Evolutionary conservation across 2,329 filamentous ascomycete genomes (phyloP), one percentile per base, ranked within the genome.

Genomic region (Diaporthe destruens): DNA sequence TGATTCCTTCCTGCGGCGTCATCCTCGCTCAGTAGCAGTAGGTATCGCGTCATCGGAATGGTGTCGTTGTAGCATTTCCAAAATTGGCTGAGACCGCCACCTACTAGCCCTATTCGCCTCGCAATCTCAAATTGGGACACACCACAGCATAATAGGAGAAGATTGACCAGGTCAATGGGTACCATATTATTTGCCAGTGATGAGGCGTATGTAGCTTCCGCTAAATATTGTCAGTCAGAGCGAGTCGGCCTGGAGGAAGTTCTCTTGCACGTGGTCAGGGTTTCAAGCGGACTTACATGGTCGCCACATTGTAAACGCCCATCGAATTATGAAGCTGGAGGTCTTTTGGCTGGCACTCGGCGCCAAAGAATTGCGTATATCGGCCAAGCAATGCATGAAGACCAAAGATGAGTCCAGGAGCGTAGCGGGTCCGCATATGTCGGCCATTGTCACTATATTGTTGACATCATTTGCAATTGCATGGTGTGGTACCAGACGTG

Each of bases 271-370:
- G 67, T 68, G 8, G 2, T 11, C 6, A 11, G 54, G 8, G 47
- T 29, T 54, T 6, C 7, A 18, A 57, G 8, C 47, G 23, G 23
- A 81, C 88, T 80, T 85, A 96, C 94, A 91, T 75, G 95, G 93
- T 76, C 91, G 91, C 95, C 96, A 99, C 77, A 89, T 92, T 44
- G 91, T 88, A 77, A 95, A 91, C 1, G 96, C 81, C 96, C 96
- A 99, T 77, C 91, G 88, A 71, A 96, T 89, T 47, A 96, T 87
- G 77, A 93, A 90, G 75, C 90, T 92, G 49, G 90, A 91, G 4
- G 91, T 92, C 51, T 86, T 86, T 76, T 91, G 89, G 75, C 89
- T 93, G 47, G 89, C 89, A 72, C 89, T 91, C 1, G 94, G 92
- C 56, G 92, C 90, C 77, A 92, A 88, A 36, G 88, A 87, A 76